phyloP scores from a whole-genome alignment of 192 early-diverging fungal species.

The Entomortierella beljakovae region DNA sequence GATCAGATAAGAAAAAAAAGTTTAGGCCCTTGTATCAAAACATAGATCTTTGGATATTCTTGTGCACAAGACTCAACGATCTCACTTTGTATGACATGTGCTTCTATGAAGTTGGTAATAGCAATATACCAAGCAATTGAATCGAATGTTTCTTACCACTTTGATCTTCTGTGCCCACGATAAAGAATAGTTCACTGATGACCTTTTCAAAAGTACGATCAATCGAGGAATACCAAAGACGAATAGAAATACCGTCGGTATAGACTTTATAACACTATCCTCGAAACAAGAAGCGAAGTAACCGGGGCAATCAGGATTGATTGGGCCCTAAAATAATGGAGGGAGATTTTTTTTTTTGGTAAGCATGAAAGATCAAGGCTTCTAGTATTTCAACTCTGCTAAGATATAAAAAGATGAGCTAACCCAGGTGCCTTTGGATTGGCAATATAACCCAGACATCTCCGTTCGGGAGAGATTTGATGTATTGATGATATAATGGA shows the following conservation, averaged over 20 bases:
- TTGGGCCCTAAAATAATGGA: constrained; percentile 37
- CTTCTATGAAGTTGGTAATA: no score
- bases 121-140: no score
- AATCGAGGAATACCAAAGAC: constrained; percentile 18
- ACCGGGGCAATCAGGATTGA: constrained; percentile 31
- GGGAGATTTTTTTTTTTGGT: not conserved
- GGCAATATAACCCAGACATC: not conserved
- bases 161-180: constrained; percentile 35
- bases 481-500: not conserved
- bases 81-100: no score
- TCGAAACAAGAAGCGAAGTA: constrained; percentile 58
- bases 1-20: not conserved
- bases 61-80: not conserved
- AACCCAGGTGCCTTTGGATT: not conserved
- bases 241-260: constrained; percentile 11
- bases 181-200: constrained; percentile 9
- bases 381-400: not conserved
- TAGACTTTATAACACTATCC: constrained; percentile 25
- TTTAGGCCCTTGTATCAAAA: not conserved
- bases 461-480: not conserved
- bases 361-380: not conserved
- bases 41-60: not conserved
- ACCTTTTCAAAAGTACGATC: constrained; percentile 5
- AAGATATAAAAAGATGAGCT: not conserved
- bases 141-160: constrained; percentile 7